phyloP scores from a whole-genome alignment of 495 filamentous ascomycete genomes.

The Penicillium fimorum region DNA sequence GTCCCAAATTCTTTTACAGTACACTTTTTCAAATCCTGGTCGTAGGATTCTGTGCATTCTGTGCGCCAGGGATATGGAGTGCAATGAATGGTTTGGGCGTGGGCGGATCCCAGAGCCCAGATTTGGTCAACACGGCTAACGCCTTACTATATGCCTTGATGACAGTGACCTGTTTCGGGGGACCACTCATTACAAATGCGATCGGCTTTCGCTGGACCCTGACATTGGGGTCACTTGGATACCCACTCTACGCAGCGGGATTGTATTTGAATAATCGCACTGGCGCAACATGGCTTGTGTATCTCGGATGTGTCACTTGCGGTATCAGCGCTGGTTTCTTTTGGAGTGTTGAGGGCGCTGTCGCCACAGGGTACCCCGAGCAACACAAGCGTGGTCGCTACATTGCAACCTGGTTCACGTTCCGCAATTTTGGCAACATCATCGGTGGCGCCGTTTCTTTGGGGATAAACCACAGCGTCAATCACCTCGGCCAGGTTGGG shows the following conservation, averaged over 20 bases:
- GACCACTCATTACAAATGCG: constrained; percentile 21
- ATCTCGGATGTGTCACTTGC: constrained; percentile 52
- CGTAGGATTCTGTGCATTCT: constrained; percentile 53
- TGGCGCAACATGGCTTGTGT: constrained; percentile 54
- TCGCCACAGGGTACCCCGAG: constrained; percentile 55
- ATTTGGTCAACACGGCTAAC: constrained; percentile 57
- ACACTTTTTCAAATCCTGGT: constrained; percentile 55
- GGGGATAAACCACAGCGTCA: constrained; percentile 48
- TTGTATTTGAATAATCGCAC: constrained; percentile 58
- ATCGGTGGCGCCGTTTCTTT: constrained; percentile 55
- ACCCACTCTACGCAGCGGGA: constrained; percentile 53
- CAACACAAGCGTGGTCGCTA: constrained; percentile 52
- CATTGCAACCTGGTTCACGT: constrained; percentile 54
- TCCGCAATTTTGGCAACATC: constrained; percentile 53
- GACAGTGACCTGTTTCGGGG: constrained; percentile 24
- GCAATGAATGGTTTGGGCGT: constrained; percentile 56
- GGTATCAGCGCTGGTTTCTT: constrained; percentile 53
- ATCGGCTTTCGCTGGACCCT: constrained; percentile 52
- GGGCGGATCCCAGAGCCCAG: constrained; percentile 52
- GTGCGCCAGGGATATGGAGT: constrained; percentile 58
- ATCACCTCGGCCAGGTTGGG: constrained; percentile 49
- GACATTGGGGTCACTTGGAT: constrained; percentile 53
- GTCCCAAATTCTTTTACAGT: constrained; percentile 31
- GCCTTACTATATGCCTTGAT: constrained; percentile 44
- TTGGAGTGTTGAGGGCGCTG: constrained; percentile 56